Evolutionary conservation across 2,329 filamentous ascomycete genomes (phyloP).

Genomic region (Elsinoe batatas): DNA sequence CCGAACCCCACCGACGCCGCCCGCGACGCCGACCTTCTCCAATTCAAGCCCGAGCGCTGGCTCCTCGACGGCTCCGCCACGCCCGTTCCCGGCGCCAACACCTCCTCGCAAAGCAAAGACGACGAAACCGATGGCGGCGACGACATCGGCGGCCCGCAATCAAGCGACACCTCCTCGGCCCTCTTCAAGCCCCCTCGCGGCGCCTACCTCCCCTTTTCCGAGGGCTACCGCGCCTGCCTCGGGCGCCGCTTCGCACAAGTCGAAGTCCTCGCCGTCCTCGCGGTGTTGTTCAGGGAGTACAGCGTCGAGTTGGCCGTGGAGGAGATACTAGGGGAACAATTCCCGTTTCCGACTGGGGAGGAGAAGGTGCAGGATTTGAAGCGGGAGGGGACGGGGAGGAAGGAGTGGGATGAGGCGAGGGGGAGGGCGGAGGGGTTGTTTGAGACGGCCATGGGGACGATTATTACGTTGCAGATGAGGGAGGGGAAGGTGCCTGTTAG

Average conservation of each 20-base stretch:
- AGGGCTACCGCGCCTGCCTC: slow-evolving; percentile 46
- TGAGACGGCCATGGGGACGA: slow-evolving; percentile 44
- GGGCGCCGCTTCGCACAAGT: slow-evolving; percentile 48
- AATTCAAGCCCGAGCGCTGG: slow-evolving; percentile 67
- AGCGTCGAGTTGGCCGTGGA: slow-evolving; percentile 61
- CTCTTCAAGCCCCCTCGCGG: slow-evolving; percentile 49
- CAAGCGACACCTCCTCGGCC: slow-evolving; percentile 47
- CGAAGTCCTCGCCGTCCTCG: slow-evolving; percentile 45
- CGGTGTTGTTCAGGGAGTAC: slow-evolving; percentile 46
- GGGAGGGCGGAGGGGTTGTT: slow-evolving; percentile 45
- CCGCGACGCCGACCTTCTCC: slow-evolving; percentile 48
- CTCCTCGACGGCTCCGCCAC: slow-evolving; percentile 33
- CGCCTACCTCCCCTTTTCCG: slow-evolving; percentile 47
- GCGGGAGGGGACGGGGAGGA: slow-evolving; percentile 40
- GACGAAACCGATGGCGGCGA: slow-evolving; percentile 30
- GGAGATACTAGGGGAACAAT: slow-evolving; percentile 34
- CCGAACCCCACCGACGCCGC: slow-evolving; percentile 20
- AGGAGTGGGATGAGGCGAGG: slow-evolving; percentile 53
- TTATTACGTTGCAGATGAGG: slow-evolving; percentile 64
- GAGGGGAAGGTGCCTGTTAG: slow-evolving; percentile 54
- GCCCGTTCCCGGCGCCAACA: neutral
- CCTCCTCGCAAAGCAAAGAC: slow-evolving; percentile 29
- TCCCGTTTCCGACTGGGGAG: slow-evolving; percentile 32
- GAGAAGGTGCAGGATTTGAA: slow-evolving; percentile 33
- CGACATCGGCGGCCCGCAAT: slow-evolving; percentile 50